Base-by-base conservation (phyloP, 371 early-diverging fungal genomes). In the Mucor lusitanicus region DNA sequence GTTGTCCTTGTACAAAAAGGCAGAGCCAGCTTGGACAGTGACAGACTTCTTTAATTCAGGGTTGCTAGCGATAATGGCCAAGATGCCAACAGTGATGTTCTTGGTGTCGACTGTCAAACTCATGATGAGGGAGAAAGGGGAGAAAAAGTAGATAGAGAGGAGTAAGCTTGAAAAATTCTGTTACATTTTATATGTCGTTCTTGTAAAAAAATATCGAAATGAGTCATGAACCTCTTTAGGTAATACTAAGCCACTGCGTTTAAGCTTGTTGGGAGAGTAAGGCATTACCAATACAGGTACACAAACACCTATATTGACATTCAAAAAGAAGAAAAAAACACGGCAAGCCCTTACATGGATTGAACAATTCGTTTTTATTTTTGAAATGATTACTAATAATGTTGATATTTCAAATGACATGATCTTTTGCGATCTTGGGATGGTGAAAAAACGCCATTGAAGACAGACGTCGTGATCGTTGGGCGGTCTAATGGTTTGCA, bases 61-160 rank as follows among this genome's bases (percentile, higher is more conserved):
- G 13, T 55, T 28, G 27, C 48, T 54, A n/a, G 59, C 63, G 35
- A 78, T 68, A 59, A 82, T 62, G 19, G 82, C 82, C 53, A 79
- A 67, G 40, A 78, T 70, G 39, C 78, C 82, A 56, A 75, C 79
- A 48, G 82, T 76, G 54, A 77, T 77, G 56, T 72, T 76, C 70
- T 76, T 77, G 60, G 76, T 53, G 21, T 74, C 70, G 58, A 79
- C 74, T 27, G 82, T 74, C 73, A 82, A 69, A 23, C 66, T 69
- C 73, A 73, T 72, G 23, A 23, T 58, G 23, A 53, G 15, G 50
- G 21, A 7, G 13, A 25, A 12, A 27, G 23, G 23, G 25, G 21
- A 50, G 12, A 53, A 53, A 25, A 27, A 27, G 15, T 27, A 13
- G 12, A 27, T 27, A 53, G 12, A 53, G 53, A 21, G 13, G 13